Evolutionary conservation across 208 protist species (phyloP).

Genomic region (Trichomonas gallinae): DNA sequence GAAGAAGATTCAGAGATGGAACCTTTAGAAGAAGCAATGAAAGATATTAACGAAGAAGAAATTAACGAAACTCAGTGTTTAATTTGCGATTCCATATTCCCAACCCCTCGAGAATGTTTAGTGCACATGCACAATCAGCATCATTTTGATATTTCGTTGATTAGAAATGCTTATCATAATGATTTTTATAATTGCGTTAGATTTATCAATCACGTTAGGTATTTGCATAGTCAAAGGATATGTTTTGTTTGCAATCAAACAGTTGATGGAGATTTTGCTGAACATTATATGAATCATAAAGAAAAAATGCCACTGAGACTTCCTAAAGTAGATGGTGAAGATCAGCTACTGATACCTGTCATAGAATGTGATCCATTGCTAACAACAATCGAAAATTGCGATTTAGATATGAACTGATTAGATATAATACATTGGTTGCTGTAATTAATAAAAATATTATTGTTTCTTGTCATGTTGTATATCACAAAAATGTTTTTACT

Average conservation of each 20-base stretch:
- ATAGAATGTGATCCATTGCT: neutral
- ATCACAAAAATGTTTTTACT: no score
- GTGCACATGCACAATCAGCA: neutral
- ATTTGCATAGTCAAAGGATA: no score
- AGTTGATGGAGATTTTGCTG: neutral
- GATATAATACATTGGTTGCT: no score
- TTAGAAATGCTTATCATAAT: neutral
- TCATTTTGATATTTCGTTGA: neutral
- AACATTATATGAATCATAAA: neutral
- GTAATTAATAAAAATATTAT: no score
- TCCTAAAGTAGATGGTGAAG: neutral
- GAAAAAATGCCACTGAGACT: neutral
- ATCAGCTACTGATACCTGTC: neutral
- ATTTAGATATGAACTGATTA: neutral
- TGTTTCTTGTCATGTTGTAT: no score
- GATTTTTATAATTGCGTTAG: slow-evolving; percentile 19
- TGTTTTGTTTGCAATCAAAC: neutral
- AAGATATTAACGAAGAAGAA: neutral
- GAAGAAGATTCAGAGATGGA: neutral
- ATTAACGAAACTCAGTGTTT: neutral
- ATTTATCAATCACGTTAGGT: neutral
- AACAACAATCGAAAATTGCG: neutral
- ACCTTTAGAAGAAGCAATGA: neutral
- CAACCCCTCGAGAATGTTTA: neutral
- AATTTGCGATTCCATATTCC: neutral